A percentile compares a stretch with the other conserved stretches of the same genome.
Evolutionary conservation across 148 eudicot genomes (phyloP).

Genomic region (Cornus suecica): DNA sequence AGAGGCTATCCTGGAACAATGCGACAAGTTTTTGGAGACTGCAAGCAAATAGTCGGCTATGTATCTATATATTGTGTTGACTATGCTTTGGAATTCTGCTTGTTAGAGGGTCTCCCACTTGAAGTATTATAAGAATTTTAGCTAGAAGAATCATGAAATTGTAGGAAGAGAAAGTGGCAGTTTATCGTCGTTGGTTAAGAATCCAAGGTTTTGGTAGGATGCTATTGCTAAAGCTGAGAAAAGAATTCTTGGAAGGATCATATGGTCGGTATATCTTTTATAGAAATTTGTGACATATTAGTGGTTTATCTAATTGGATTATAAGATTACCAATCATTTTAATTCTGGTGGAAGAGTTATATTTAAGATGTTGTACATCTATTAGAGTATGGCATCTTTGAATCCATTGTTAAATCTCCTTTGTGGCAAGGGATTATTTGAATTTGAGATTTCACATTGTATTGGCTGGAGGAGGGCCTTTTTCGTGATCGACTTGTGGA

Average conservation of each 20-base stretch:
- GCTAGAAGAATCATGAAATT: too few relatives aligned
- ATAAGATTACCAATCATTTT: neutral
- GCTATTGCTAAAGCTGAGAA: neutral
- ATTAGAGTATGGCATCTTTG: neutral
- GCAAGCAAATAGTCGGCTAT: neutral
- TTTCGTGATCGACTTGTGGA: too few relatives aligned
- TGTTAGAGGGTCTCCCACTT: neutral
- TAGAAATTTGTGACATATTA: neutral
- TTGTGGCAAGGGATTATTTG: neutral
- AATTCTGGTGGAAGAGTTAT: neutral
- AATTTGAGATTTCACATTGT: too few relatives aligned
- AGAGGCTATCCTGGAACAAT: neutral
- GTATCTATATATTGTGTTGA: neutral
- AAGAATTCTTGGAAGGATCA: neutral
- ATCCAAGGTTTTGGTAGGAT: too few relatives aligned
- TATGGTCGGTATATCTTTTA: neutral
- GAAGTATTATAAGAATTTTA: too few relatives aligned
- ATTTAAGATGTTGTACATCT: neutral
- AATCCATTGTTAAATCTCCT: neutral
- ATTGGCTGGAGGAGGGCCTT: too few relatives aligned
- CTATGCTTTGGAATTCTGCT: neutral
- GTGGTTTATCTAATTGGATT: neutral
- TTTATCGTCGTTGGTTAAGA: too few relatives aligned
- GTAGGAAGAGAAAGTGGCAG: too few relatives aligned
- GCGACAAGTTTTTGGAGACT: neutral